phyloP scores from a whole-genome alignment of 495 filamentous ascomycete species.

The Copromyces sp. region DNA sequence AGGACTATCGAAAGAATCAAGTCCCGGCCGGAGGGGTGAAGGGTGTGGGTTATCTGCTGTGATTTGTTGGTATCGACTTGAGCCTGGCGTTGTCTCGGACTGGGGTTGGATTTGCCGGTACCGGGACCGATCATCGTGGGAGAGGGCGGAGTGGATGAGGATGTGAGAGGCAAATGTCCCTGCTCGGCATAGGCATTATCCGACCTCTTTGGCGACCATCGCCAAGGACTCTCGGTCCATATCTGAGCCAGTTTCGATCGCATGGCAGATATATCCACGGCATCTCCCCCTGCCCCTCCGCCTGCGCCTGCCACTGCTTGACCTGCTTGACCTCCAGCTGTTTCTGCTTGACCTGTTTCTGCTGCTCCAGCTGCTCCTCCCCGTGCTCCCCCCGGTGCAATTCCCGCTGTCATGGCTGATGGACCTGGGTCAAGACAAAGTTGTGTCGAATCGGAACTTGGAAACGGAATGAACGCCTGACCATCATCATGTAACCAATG shows the following conservation, averaged over 20 bases:
- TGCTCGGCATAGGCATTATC: conserved; percentile 45
- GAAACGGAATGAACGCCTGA: background rate
- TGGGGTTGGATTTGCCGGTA: too few relatives aligned
- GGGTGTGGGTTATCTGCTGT: conserved; percentile 10
- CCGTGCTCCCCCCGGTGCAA: too few relatives aligned
- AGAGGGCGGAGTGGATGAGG: background rate
- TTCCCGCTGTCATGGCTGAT: too few relatives aligned
- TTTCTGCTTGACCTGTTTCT: background rate
- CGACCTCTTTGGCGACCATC: conserved; percentile 40
- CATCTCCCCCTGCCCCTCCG: conserved; percentile 5
- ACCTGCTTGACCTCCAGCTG: too few relatives aligned
- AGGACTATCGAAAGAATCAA: conserved; percentile 49
- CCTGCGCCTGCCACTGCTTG: too few relatives aligned
- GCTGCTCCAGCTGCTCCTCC: background rate
- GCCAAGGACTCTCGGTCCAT: conserved; percentile 41
- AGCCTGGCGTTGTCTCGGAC: too few relatives aligned
- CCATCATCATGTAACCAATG: conserved; percentile 24
- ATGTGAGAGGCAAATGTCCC: conserved; percentile 41
- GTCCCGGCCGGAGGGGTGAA: conserved; percentile 43
- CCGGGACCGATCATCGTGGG: background rate
- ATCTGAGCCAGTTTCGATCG: conserved; percentile 25
- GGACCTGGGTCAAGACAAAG: too few relatives aligned
- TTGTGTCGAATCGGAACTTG: background rate
- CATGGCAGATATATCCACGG: conserved; percentile 23
- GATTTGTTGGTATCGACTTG: too few relatives aligned